These are phyloP conservation scores for Stephania yunnanensis DNA, from an alignment of 164 flowering plant species.

Conservation along the genomic window DNA sequence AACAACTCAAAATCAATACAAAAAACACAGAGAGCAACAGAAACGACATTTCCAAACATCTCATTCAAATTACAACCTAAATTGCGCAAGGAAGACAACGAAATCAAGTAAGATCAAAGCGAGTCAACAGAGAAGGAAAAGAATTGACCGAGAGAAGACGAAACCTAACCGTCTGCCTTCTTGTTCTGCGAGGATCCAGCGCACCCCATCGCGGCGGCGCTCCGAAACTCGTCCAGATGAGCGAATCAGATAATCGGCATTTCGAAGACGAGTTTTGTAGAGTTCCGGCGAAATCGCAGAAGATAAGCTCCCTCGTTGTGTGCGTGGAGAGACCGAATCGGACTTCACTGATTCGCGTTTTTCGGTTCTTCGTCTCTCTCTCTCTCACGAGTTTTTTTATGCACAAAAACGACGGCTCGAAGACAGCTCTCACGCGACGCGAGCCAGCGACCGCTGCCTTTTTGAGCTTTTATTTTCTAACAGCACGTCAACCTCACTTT, in stretches of 20 bases:
- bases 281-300: not conserved
- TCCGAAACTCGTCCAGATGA: constrained; percentile 9
- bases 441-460: too few species aligned
- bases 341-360: not conserved
- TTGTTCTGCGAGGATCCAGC: constrained; percentile 46
- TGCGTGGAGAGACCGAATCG: not conserved
- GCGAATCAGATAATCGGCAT: not conserved
- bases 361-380: not conserved
- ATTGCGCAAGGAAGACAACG: not conserved
- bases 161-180: constrained; percentile 41
- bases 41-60: not conserved
- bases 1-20: not conserved
- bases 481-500: not conserved
- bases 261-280: not conserved
- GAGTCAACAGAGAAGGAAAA: not conserved
- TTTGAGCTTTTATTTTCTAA: not conserved
- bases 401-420: constrained; percentile 4
- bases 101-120: not conserved
- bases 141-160: not conserved
- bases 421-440: not conserved
- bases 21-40: not conserved
- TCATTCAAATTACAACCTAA: not conserved
- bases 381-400: not conserved
- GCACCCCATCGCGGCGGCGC: constrained; percentile 30
- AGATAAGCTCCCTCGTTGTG: not conserved